Evolutionary conservation across 192 early-diverging fungal genomes (phyloP), one percentile per base, ranked within the genome.

Genomic region (Umbelopsis isabellina): DNA sequence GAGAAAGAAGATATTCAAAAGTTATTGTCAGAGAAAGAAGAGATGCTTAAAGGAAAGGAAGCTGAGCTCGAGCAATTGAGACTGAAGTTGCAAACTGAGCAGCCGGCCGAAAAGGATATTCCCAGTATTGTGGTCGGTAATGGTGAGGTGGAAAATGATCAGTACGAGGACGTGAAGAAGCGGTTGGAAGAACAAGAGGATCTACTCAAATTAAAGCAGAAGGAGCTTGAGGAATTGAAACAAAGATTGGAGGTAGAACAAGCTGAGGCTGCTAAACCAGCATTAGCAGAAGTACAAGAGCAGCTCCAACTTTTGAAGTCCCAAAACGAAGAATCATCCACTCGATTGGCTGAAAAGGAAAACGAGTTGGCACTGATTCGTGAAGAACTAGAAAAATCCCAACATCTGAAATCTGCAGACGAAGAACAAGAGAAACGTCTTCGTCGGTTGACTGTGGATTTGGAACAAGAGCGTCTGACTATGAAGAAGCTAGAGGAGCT

Each of bases 401-500:
- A 68, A 22, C 71, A 77, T n/a, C 52, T 53, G 13, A 68, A 65
- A 8, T 58, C 67, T 11, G 3, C 65, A 23, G 66, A 73, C 22
- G 49, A 67, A 47, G 76, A 78, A 41, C 64, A 64, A 8, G 67
- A 73, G 37, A 78, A 70, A 65, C 46, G 76, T 46, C 13, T 78
- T n/a, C 72, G 73, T 20, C 49, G 76, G 37, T 49, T 78, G 25
- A 78, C 76, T 35, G 52, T 78, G 51, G 76, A 78, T 46, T 46
- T 78, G 20, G 76, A 78, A 70, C 66, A 69, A 46, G 76, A 78
- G 12, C 58, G 71, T 20, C 18, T 78, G 35, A 64, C 73, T n/a
- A 78, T 78, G 64, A 72, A 78, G 53, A 78, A 73, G 67, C 15
- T 78, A 0, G 76, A 78, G 20, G 76, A 78, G 45, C 45, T 78